A percentile compares a stretch with the other conserved stretches of the same genome.
Conservation (phyloP, 495 filamentous ascomycete species). For the Xylaria bambusicola region DNA sequence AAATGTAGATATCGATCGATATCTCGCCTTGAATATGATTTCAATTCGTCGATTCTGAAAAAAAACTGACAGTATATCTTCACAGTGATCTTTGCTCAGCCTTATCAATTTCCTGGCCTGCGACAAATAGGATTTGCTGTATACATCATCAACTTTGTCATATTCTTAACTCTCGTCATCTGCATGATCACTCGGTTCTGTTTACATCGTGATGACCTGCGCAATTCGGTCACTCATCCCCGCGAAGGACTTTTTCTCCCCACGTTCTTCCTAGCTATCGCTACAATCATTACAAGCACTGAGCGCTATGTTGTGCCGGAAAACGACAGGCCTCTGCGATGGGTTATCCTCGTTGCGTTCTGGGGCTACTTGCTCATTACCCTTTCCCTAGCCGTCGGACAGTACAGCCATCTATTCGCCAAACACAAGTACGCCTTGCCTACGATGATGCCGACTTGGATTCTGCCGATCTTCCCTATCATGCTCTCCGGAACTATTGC, state of each 20-base stretch:
- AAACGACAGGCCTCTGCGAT: constrained; percentile 40
- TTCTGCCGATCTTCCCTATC: constrained; percentile 58
- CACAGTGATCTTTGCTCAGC: constrained; percentile 55
- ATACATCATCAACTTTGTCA: constrained; percentile 63
- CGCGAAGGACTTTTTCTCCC: constrained; percentile 68
- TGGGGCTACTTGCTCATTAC: constrained; percentile 53
- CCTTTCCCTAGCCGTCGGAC: constrained; percentile 44
- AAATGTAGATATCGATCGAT: too few species aligned
- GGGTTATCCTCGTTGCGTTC: constrained; percentile 47
- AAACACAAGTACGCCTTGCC: constrained; percentile 37
- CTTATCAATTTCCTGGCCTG: constrained; percentile 61
- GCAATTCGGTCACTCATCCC: constrained; percentile 59
- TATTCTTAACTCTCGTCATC: constrained; percentile 56
- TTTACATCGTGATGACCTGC: constrained; percentile 52
- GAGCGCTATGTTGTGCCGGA: constrained; percentile 58
- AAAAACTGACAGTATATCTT: constrained; percentile 12
- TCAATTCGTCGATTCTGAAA: too few species aligned
- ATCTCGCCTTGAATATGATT: too few species aligned
- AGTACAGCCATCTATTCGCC: constrained; percentile 57
- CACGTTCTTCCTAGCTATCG: constrained; percentile 65
- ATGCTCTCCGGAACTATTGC: constrained; percentile 59
- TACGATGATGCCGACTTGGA: constrained; percentile 57
- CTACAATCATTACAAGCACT: constrained; percentile 62
- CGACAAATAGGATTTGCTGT: constrained; percentile 60
- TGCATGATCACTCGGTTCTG: constrained; percentile 59